A percentile compares a stretch with the other conserved stretches of the same genome.
phyloP scores from a whole-genome alignment of 169 alveolate species.

The Plasmodium malariae region DNA sequence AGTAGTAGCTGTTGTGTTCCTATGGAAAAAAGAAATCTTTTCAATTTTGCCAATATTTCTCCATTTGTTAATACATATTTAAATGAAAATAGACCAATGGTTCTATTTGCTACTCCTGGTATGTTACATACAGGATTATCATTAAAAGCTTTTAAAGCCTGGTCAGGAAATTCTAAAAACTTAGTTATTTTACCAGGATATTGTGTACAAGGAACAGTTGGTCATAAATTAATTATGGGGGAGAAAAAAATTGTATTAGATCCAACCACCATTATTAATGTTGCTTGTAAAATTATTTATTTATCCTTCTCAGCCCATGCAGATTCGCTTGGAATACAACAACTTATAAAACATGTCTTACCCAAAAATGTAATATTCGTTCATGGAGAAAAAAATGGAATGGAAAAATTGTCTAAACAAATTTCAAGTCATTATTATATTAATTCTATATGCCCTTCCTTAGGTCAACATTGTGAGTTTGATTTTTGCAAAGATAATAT shows the following conservation, averaged over 20 bases:
- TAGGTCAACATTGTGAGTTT: constrained; percentile 54
- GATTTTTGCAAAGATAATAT: constrained; percentile 34
- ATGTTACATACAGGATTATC: constrained; percentile 99
- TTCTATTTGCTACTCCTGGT: constrained; percentile 99
- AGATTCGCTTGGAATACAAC: constrained; percentile 97
- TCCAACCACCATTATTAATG: constrained; percentile 84
- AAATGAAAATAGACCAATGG: constrained; percentile 96
- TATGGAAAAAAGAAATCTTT: constrained; percentile 90
- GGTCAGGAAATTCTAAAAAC: constrained; percentile 96
- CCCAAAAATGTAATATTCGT: constrained; percentile 95
- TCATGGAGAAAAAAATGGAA: constrained; percentile 98
- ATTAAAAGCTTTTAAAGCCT: constrained; percentile 95
- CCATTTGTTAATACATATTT: constrained; percentile 93
- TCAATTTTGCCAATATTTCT: constrained; percentile 93
- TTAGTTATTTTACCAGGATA: constrained; percentile 98
- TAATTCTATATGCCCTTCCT: constrained; percentile 55
- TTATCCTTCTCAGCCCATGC: constrained; percentile 99
- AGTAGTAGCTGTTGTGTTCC: constrained; percentile 92
- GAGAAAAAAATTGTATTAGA: constrained; percentile 78
- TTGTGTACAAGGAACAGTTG: constrained; percentile 98
- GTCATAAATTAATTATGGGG: constrained; percentile 95
- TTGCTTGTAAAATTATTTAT: constrained; percentile 94
- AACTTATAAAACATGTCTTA: constrained; percentile 89
- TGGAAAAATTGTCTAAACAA: constrained; percentile 91
- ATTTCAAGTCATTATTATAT: constrained; percentile 43